Conservation (phyloP, 108 stramenopile species). For the Pseudonitzschia multiseries region DNA sequence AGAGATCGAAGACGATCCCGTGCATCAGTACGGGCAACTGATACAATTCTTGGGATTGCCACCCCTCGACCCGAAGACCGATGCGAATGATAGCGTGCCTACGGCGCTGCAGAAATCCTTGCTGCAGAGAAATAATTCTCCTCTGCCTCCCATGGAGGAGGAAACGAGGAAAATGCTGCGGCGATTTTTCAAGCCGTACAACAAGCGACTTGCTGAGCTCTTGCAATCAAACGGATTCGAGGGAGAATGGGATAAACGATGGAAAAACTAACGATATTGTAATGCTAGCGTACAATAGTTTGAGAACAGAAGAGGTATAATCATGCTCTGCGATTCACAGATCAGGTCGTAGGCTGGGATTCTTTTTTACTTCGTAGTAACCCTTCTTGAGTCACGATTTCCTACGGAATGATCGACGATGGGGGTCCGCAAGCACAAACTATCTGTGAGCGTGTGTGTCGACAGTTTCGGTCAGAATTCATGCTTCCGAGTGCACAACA, state of each 20-base stretch:
- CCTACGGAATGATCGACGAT: too few relatives aligned
- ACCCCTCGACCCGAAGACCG: neutral
- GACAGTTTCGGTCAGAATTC: too few relatives aligned
- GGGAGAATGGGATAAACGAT: constrained; percentile 28
- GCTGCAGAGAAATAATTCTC: neutral
- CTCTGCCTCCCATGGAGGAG: constrained; percentile 14
- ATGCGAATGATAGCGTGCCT: neutral
- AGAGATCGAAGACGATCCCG: constrained; percentile 20
- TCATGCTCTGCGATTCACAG: too few relatives aligned
- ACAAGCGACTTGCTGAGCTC: constrained; percentile 19
- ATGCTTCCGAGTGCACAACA: too few relatives aligned
- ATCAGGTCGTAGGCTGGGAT: too few relatives aligned
- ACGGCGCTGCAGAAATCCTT: neutral
- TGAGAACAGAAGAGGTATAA: neutral
- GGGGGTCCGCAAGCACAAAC: too few relatives aligned
- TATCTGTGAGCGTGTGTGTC: too few relatives aligned
- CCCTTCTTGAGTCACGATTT: too few relatives aligned
- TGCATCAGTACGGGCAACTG: constrained; percentile 22
- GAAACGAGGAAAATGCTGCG: constrained; percentile 28
- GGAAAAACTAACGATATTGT: constrained; percentile 10
- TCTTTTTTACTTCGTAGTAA: too few relatives aligned
- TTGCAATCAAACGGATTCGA: constrained; percentile 31
- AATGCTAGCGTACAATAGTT: neutral
- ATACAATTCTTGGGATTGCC: constrained; percentile 27
- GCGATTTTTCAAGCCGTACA: constrained; percentile 38